phyloP scores from a whole-genome alignment of 1,284 basidiomycete genomes.

The Cystobasidium pallidum region DNA sequence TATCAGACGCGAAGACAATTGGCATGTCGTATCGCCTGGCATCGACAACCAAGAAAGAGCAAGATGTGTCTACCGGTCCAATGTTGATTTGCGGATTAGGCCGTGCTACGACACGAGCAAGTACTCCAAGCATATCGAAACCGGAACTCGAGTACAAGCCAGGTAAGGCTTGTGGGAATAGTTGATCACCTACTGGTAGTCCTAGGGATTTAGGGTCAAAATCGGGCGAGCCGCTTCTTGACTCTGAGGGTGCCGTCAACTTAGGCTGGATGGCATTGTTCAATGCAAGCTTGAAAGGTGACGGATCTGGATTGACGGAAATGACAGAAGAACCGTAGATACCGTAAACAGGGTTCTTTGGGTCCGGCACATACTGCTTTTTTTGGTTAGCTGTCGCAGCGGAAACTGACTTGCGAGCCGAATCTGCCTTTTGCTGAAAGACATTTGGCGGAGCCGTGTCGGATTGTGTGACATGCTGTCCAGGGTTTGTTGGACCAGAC shows the following conservation, averaged over 20 bases:
- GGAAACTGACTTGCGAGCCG: neutral
- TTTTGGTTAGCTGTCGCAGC: slow-evolving; percentile 1
- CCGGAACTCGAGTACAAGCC: slow-evolving; percentile 80
- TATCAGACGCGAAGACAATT: slow-evolving; percentile 83
- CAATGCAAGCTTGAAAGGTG: slow-evolving; percentile 49
- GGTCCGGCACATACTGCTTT: slow-evolving; percentile 36
- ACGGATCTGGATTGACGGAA: slow-evolving; percentile 48
- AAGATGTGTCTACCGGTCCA: slow-evolving; percentile 88
- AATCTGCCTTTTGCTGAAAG: neutral
- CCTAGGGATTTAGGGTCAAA: slow-evolving; percentile 50
- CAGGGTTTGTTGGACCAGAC: neutral
- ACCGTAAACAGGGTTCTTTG: slow-evolving; percentile 49
- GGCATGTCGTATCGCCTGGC: slow-evolving; percentile 76
- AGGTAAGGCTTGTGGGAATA: slow-evolving; percentile 47
- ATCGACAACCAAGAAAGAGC: slow-evolving; percentile 86
- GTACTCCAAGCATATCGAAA: slow-evolving; percentile 82
- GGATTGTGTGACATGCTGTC: neutral
- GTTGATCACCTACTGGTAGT: slow-evolving; percentile 45
- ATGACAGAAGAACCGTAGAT: slow-evolving; percentile 53
- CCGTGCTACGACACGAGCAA: slow-evolving; percentile 74
- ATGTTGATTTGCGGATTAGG: slow-evolving; percentile 75
- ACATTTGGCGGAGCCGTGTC: neutral
- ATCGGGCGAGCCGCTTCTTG: slow-evolving; percentile 19
- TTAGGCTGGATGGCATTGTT: slow-evolving; percentile 39
- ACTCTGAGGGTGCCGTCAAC: slow-evolving; percentile 12